These are phyloP conservation scores for Zalaria obscura DNA, from an alignment of 2,329 filamentous ascomycete genomes.

Conservation along the genomic window DNA sequence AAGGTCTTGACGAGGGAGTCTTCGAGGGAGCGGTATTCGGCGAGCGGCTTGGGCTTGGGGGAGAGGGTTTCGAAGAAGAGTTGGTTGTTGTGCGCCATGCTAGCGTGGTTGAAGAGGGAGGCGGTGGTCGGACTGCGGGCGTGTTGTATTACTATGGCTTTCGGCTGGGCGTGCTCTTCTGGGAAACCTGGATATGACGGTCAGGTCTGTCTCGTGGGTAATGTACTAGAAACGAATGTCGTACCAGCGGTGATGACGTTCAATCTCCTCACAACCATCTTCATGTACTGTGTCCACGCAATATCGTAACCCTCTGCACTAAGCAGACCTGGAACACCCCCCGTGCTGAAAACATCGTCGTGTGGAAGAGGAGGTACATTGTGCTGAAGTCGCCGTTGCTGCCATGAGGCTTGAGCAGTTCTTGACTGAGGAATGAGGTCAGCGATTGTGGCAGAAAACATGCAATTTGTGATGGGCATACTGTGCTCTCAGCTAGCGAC, in stretches of 20 bases:
- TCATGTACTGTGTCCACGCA: conserved; percentile 75
- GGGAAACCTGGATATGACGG: conserved; percentile 40
- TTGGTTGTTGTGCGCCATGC: conserved; percentile 86
- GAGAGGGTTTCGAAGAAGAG: conserved; percentile 54
- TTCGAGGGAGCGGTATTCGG: conserved; percentile 43
- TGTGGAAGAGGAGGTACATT: conserved; percentile 5
- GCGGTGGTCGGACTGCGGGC: conserved; percentile 69
- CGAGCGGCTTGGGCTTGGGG: conserved; percentile 21
- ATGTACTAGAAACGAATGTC: conserved; percentile 9
- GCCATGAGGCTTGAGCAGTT: conserved; percentile 2
- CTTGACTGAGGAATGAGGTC: background rate
- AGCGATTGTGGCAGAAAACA: background rate
- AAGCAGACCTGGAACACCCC: conserved; percentile 40
- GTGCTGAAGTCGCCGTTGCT: background rate
- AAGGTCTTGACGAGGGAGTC: conserved; percentile 55
- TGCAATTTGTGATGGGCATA: background rate
- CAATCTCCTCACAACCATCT: conserved; percentile 57
- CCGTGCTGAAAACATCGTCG: conserved; percentile 2
- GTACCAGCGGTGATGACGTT: conserved; percentile 61
- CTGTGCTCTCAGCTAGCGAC: background rate
- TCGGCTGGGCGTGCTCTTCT: conserved; percentile 45
- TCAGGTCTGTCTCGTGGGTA: background rate
- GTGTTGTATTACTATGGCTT: conserved; percentile 57
- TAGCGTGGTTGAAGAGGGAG: conserved; percentile 85
- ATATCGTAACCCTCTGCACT: conserved; percentile 54